Conservation (phyloP, 257 asterid species). For the Plectranthus barbatus region DNA sequence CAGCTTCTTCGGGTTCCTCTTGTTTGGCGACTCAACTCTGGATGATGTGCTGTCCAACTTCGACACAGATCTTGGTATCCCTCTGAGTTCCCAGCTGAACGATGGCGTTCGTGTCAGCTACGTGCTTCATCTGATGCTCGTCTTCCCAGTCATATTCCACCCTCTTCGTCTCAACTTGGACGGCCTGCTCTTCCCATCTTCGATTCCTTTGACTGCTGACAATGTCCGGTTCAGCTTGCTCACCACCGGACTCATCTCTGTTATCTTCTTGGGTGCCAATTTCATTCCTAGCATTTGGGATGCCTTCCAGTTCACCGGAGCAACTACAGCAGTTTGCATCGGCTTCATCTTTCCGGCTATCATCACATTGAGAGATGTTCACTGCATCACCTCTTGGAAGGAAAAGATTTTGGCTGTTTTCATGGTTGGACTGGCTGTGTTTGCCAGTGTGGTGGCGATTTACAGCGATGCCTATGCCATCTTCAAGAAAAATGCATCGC, state of each 20-base stretch:
- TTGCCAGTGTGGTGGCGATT: constrained; percentile 39
- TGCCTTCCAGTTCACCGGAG: constrained; percentile 49
- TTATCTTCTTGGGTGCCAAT: constrained; percentile 40
- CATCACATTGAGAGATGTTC: constrained; percentile 41
- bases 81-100: constrained; percentile 33
- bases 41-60: constrained; percentile 43
- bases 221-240: constrained; percentile 23
- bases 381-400: constrained; percentile 24
- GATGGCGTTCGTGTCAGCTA: constrained; percentile 45
- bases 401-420: constrained; percentile 35
- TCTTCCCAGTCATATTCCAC: constrained; percentile 33
- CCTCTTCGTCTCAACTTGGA: constrained; percentile 46
- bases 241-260: constrained; percentile 22
- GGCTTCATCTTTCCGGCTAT: constrained; percentile 44
- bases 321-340: constrained; percentile 41
- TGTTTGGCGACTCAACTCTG: constrained; percentile 48
- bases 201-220: constrained; percentile 17
- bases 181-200: constrained; percentile 32
- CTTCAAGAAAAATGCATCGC: constrained; percentile 16
- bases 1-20: constrained; percentile 52
- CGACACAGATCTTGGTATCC: constrained; percentile 35
- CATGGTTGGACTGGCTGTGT: constrained; percentile 45
- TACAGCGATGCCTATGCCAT: constrained; percentile 35
- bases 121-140: constrained; percentile 41
- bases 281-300: constrained; percentile 55